Percentiles rank a stretch among this genome's conserved stretches.
These are phyloP conservation scores for Closterium sp. DNA, from an alignment of 139 green algal genomes.

Conservation along the genomic window DNA sequence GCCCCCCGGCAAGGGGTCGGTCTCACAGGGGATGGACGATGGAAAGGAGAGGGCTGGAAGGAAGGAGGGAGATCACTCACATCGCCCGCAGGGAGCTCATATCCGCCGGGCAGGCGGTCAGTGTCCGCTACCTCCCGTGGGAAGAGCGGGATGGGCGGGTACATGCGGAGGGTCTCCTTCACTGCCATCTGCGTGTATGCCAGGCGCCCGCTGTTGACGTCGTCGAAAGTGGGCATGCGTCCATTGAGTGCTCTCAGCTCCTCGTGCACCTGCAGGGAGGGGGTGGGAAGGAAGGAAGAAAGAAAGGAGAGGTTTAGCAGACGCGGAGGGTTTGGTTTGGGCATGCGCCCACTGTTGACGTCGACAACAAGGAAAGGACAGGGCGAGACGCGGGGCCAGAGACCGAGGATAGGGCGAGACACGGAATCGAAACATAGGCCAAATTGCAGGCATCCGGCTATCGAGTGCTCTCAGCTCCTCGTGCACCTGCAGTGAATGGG, in stretches of 20 bases:
- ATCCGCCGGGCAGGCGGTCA: conserved; percentile 65
- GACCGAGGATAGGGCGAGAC: conserved; percentile 53
- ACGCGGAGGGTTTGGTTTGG: background rate
- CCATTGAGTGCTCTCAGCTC: conserved; percentile 58
- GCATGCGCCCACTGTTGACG: conserved; percentile 57
- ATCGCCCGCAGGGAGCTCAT: conserved; percentile 64
- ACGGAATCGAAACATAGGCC: conserved; percentile 35
- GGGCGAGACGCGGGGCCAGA: conserved; percentile 70
- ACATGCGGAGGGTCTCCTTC: conserved; percentile 71
- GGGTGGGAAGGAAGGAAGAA: background rate
- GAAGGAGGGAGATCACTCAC: conserved; percentile 24
- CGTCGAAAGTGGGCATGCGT: conserved; percentile 49
- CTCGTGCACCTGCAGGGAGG: conserved; percentile 46
- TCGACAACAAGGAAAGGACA: conserved; percentile 61
- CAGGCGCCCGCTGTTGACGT: conserved; percentile 40
- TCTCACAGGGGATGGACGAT: too few relatives aligned
- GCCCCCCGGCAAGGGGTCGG: conserved; percentile 65
- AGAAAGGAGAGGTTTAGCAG: background rate
- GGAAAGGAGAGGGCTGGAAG: background rate
- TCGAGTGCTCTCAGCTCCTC: conserved; percentile 62
- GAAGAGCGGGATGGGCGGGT: conserved; percentile 73
- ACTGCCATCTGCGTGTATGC: conserved; percentile 49
- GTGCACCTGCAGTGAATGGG: background rate
- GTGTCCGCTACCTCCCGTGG: conserved; percentile 57
- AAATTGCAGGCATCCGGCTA: conserved; percentile 46